A percentile compares a stretch with the other conserved stretches of the same genome.
Conservation (phyloP, 257 asterid species). For the Salvia hispanica region DNA sequence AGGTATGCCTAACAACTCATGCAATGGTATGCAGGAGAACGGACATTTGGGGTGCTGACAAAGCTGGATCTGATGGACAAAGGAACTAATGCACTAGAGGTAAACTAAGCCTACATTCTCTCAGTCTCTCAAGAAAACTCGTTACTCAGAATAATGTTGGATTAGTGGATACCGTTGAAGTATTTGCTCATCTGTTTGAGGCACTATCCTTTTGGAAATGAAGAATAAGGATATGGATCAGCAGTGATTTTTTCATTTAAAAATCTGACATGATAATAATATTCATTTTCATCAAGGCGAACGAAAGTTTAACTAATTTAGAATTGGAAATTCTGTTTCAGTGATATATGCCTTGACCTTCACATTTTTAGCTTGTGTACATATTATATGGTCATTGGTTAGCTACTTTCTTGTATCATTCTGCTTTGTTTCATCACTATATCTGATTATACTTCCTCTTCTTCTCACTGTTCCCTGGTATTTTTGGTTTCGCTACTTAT, state of each 20-base stretch:
- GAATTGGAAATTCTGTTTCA: neutral
- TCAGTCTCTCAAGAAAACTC: constrained; percentile 9
- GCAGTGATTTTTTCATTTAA: neutral
- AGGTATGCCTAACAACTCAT: constrained; percentile 27
- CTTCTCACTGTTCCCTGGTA: neutral
- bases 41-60: constrained; percentile 93
- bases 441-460: neutral
- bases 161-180: neutral
- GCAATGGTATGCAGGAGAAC: constrained; percentile 60
- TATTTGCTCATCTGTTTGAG: constrained; percentile 4
- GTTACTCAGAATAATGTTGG: constrained; percentile 3
- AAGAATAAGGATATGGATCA: neutral
- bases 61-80: constrained; percentile 94
- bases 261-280: neutral
- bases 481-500: neutral
- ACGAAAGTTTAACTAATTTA: constrained; percentile 10
- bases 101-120: constrained; percentile 38
- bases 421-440: neutral
- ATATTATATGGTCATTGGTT: constrained; percentile 18
- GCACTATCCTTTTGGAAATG: neutral
- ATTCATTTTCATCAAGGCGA: neutral
- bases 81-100: constrained; percentile 93
- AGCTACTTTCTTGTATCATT: neutral
- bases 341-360: neutral
- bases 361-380: neutral